Base-by-base conservation (phyloP, 169 alveolate genomes). In the Plasmodium gaboni region DNA sequence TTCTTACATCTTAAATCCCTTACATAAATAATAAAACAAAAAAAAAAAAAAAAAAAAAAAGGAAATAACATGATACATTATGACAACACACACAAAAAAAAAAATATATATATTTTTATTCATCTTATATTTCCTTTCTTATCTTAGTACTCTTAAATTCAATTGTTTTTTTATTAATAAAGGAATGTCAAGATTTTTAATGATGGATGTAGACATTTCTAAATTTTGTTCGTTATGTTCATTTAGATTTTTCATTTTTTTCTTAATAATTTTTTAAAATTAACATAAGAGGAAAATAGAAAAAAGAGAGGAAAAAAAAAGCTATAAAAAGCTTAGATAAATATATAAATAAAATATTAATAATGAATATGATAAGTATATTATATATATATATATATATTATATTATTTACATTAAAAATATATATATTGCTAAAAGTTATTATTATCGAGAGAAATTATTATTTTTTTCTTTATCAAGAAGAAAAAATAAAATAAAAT, bases 141-240 rank as follows among this genome's bases (percentile, higher is more conserved):
- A 50, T 74, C 46, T 17, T 13, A 60, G 48, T 83, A 83, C 91
- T 67, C 83, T 83, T 60, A 83, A 57, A 68, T 50, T 61, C 60
- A 83, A 83, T 67, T 83, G 70, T 60, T 83, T 83, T 53, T 83
- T 67, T 68, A 53, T 83, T 71, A 83, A 53, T 68, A 83, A 55
- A 7, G 91, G 91, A 17, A 83, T 83, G 15, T 83, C 91, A n/a
- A 83, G 83, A 46, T 68, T 83, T 51, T 83, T 68, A 83, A 46
- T 68, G n/a, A 83, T 68, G 15, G 74, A 46, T 46, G 80, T 26
- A 48, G 85, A 83, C 15, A 50, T 83, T 69, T 83, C 73, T 38
- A 69, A n/a, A 50, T 67, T 60, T 26, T 83, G 73, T 15, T 59
- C 71, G 57, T 48, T 53, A 53, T 67, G 50, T 6, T 68, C 74